Percentiles rank a stretch among this genome's conserved stretches.
Evolutionary conservation across 1,284 basidiomycete species (phyloP).

Genomic region (Coniophora puteana): DNA sequence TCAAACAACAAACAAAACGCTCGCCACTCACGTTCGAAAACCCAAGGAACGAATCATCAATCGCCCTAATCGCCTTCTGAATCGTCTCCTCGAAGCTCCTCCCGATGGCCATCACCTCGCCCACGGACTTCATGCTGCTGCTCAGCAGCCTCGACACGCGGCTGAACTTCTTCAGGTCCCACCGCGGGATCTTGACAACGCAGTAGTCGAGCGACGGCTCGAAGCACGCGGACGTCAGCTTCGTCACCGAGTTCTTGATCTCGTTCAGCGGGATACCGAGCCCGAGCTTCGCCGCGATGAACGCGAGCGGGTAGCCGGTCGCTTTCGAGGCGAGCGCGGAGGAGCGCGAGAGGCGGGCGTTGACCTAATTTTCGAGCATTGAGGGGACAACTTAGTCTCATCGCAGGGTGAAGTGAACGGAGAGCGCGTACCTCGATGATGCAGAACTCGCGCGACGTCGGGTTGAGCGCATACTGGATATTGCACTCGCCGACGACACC

Average conservation of each 20-base stretch:
- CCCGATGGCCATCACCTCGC: conserved; percentile 99
- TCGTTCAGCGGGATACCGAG: conserved; percentile 96
- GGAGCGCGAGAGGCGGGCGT: conserved; percentile 97
- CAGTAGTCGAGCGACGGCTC: conserved; percentile 97
- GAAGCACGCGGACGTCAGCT: conserved; percentile 95
- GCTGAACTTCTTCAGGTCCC: conserved; percentile 98
- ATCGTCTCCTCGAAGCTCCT: conserved; percentile 98
- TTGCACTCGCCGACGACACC: conserved; percentile 99
- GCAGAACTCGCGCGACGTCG: conserved; percentile 93
- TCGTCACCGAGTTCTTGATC: conserved; percentile 97
- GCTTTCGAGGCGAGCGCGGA: conserved; percentile 98
- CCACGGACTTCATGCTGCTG: conserved; percentile 98
- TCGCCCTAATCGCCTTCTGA: conserved; percentile 95
- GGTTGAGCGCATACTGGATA: conserved; percentile 98
- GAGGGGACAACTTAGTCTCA: background rate
- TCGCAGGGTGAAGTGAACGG: conserved; percentile 3
- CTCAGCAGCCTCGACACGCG: conserved; percentile 86
- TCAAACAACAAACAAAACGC: background rate
- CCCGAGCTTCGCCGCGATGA: conserved; percentile 97
- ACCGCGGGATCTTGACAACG: conserved; percentile 97
- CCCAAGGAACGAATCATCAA: conserved; percentile 92
- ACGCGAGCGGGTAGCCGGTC: conserved; percentile 96
- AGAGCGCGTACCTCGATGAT: conserved; percentile 80
- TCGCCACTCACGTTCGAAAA: conserved; percentile 78
- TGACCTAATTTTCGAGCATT: conserved; percentile 57